Evolutionary conservation across 768 basidiomycete genomes (phyloP).

Genomic region (Mycena venus): DNA sequence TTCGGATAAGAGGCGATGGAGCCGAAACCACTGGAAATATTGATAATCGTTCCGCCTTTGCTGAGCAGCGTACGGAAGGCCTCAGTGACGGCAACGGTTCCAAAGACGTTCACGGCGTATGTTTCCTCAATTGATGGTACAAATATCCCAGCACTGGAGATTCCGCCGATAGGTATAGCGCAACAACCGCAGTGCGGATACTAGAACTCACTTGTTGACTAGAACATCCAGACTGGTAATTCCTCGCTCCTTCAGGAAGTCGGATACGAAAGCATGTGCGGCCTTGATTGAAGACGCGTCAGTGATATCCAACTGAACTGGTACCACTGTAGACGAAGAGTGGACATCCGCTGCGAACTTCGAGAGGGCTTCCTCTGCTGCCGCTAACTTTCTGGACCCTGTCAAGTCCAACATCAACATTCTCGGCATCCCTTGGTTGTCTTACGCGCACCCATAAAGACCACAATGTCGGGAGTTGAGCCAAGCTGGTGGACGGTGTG

Average conservation of each 20-base stretch:
- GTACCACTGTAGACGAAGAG: slow-evolving; percentile 13
- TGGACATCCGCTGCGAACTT: slow-evolving; percentile 8
- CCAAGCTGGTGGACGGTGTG: slow-evolving; percentile 22
- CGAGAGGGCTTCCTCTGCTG: slow-evolving; percentile 17
- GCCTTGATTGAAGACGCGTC: slow-evolving; percentile 10
- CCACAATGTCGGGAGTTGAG: neutral
- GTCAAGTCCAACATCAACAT: too few species aligned
- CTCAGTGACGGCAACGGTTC: neutral
- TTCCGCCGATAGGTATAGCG: too few species aligned
- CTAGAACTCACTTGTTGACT: slow-evolving; percentile 10
- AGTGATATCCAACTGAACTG: slow-evolving; percentile 25
- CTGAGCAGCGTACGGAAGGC: slow-evolving; percentile 11
- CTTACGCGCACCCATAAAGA: slow-evolving; percentile 12
- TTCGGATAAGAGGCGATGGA: too few species aligned
- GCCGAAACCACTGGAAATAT: slow-evolving; percentile 23
- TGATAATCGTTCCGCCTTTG: slow-evolving; percentile 6
- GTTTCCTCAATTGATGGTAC: neutral
- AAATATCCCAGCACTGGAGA: slow-evolving; percentile 4
- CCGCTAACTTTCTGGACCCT: slow-evolving; percentile 14
- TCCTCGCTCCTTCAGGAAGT: neutral
- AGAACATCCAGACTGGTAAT: neutral
- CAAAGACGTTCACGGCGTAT: slow-evolving; percentile 17
- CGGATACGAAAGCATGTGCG: neutral
- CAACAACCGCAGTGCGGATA: too few species aligned
- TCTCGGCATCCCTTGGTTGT: too few species aligned